These are phyloP conservation scores for Aaosphaeria arxii DNA, from an alignment of 2,329 filamentous ascomycete species.

Conservation along the genomic window DNA sequence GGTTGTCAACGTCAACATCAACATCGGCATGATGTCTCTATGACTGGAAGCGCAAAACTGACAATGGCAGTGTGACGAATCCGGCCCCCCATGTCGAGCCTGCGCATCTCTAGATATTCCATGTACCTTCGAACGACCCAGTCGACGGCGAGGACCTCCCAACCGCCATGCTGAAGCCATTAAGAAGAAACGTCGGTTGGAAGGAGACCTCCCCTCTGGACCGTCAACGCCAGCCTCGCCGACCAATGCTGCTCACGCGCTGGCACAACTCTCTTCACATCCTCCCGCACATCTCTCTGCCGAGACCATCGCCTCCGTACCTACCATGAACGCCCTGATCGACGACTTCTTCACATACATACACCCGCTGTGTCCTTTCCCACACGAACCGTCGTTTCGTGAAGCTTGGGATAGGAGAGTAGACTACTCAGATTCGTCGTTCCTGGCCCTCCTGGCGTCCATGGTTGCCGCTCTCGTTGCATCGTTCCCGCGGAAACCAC, in stretches of 20 bases:
- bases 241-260: conserved; percentile 52
- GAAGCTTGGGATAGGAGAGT: conserved; percentile 65
- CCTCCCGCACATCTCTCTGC: conserved; percentile 50
- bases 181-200: conserved; percentile 59
- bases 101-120: conserved; percentile 64
- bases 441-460: conserved; percentile 68
- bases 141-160: conserved; percentile 61
- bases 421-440: conserved; percentile 64
- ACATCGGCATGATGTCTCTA: background rate
- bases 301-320: conserved; percentile 69
- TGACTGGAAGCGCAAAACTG: no score
- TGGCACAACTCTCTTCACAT: conserved; percentile 48
- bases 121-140: conserved; percentile 65
- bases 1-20: background rate
- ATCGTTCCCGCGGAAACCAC: conserved; percentile 70
- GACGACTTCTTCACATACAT: conserved; percentile 85
- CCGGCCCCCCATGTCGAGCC: conserved; percentile 63
- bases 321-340: conserved; percentile 65
- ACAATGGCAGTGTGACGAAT: conserved; percentile 57
- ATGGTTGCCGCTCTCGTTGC: conserved; percentile 74
- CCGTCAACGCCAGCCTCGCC: conserved; percentile 48
- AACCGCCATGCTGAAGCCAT: conserved; percentile 66
- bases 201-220: conserved; percentile 40
- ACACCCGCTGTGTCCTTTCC: conserved; percentile 73
- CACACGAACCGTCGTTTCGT: conserved; percentile 74